A percentile compares a stretch with the other conserved stretches of the same genome.
Conservation (phyloP, 2,329 filamentous ascomycete species). For the Myriosclerotinia duriaeana region DNA sequence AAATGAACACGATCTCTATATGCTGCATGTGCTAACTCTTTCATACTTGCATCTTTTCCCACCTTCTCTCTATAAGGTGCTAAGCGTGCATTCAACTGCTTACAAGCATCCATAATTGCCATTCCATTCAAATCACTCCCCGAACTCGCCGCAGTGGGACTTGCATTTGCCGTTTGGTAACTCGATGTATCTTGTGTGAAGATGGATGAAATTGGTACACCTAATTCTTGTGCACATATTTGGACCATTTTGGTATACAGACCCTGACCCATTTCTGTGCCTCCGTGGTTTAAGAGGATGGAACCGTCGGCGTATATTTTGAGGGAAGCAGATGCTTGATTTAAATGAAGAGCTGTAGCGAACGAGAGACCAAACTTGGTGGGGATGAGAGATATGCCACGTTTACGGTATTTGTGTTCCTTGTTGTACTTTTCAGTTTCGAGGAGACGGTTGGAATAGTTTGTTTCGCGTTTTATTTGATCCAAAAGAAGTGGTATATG, state of each 20-base stretch:
- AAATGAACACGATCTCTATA: conserved; percentile 95
- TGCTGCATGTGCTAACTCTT: conserved; percentile 81
- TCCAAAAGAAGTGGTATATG: conserved; percentile 91
- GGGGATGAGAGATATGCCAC: conserved; percentile 69
- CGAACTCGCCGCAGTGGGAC: conserved; percentile 85
- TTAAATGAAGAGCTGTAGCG: conserved; percentile 81
- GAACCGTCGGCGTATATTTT: conserved; percentile 96
- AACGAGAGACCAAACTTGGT: conserved; percentile 98
- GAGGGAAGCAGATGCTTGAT: conserved; percentile 89
- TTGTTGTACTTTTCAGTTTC: conserved; percentile 76
- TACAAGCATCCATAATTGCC: conserved; percentile 86
- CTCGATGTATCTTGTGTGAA: conserved; percentile 92
- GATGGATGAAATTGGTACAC: conserved; percentile 74
- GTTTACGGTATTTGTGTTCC: conserved; percentile 88
- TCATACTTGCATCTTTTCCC: conserved; percentile 75
- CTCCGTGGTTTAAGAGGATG: conserved; percentile 86
- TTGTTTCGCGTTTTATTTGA: conserved; percentile 73
- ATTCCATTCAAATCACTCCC: conserved; percentile 96
- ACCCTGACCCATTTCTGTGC: conserved; percentile 93
- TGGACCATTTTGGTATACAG: conserved; percentile 95
- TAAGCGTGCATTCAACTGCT: conserved; percentile 82
- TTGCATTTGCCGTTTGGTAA: conserved; percentile 90
- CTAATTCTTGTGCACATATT: conserved; percentile 84
- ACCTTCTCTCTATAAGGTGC: conserved; percentile 80
- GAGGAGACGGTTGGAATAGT: conserved; percentile 66